A percentile compares a stretch with the other conserved stretches of the same genome.
phyloP scores from a whole-genome alignment of 2,329 filamentous ascomycete species.

The Sclerotinia sclerotiorum region DNA sequence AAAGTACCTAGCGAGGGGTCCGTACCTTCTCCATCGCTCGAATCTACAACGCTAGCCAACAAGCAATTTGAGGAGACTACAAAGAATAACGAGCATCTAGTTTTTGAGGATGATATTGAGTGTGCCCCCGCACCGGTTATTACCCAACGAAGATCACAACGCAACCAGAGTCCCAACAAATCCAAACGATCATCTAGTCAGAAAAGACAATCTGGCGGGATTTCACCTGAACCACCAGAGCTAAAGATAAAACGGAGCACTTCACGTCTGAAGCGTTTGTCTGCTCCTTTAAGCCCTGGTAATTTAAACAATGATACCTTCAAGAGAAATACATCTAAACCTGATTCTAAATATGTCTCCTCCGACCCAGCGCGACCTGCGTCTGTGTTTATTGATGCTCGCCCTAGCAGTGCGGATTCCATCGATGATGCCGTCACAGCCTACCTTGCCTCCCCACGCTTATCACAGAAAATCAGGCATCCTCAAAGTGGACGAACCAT shows the following conservation, averaged over 20 bases:
- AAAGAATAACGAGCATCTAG: slow-evolving; percentile 27
- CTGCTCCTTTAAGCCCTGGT: slow-evolving; percentile 46
- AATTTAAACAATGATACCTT: slow-evolving; percentile 38
- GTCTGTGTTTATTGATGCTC: slow-evolving; percentile 57
- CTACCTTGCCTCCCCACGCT: slow-evolving; percentile 77
- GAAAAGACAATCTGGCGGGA: slow-evolving; percentile 49
- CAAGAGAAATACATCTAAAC: slow-evolving; percentile 44
- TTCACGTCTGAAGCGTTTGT: slow-evolving; percentile 59
- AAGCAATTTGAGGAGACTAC: slow-evolving; percentile 33
- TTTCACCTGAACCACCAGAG: slow-evolving; percentile 51
- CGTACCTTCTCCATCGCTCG: slow-evolving; percentile 39
- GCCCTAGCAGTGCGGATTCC: slow-evolving; percentile 78
- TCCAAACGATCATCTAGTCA: slow-evolving; percentile 33
- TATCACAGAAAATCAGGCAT: slow-evolving; percentile 86
- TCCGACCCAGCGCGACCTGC: slow-evolving; percentile 34
- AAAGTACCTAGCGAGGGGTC: slow-evolving; percentile 36
- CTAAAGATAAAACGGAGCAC: slow-evolving; percentile 53
- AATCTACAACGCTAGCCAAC: slow-evolving; percentile 29
- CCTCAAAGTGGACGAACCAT: slow-evolving; percentile 84
- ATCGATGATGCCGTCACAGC: slow-evolving; percentile 84
- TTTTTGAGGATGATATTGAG: slow-evolving; percentile 49
- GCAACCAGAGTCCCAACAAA: slow-evolving; percentile 44
- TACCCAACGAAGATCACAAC: slow-evolving; percentile 55
- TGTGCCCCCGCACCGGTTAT: slow-evolving; percentile 70
- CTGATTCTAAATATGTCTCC: slow-evolving; percentile 35